These are phyloP conservation scores for Nakazawaea molendinolei DNA, from an alignment of 805 yeast genomes.

Conservation along the genomic window DNA sequence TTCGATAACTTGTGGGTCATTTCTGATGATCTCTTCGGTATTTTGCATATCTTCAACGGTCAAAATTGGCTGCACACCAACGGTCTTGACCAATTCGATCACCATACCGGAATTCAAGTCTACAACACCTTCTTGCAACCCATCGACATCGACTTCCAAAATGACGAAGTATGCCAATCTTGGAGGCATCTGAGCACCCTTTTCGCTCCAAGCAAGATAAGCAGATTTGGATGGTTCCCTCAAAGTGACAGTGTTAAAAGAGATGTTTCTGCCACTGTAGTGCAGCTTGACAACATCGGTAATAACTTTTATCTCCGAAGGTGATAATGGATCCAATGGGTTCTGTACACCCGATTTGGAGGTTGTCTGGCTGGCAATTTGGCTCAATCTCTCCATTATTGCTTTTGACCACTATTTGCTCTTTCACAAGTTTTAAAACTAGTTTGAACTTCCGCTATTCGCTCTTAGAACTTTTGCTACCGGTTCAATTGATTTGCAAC, in stretches of 20 bases:
- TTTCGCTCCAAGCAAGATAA: slow-evolving; percentile 50
- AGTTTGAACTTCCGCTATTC: too few relatives aligned
- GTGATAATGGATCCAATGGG: slow-evolving; percentile 55
- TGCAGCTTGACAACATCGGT: slow-evolving; percentile 35
- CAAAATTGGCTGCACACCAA: slow-evolving; percentile 57
- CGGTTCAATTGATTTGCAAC: too few relatives aligned
- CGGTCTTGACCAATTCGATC: slow-evolving; percentile 32
- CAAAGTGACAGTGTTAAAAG: slow-evolving; percentile 52
- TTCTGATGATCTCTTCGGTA: slow-evolving; percentile 50
- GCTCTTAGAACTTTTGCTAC: too few relatives aligned
- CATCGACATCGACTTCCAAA: slow-evolving; percentile 39
- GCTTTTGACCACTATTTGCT: too few relatives aligned
- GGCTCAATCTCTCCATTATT: slow-evolving; percentile 52
- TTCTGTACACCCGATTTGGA: slow-evolving; percentile 38
- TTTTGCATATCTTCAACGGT: slow-evolving; percentile 48
- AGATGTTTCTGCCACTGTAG: slow-evolving; percentile 30
- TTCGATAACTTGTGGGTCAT: slow-evolving; percentile 51
- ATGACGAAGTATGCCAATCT: slow-evolving; percentile 51
- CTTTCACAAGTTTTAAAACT: too few relatives aligned
- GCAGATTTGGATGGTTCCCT: slow-evolving; percentile 52
- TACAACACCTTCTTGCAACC: slow-evolving; percentile 53
- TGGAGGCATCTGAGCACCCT: slow-evolving; percentile 44
- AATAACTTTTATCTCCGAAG: slow-evolving; percentile 45
- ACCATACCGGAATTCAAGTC: slow-evolving; percentile 38
- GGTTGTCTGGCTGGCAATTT: slow-evolving; percentile 44